Evolutionary conservation across 352 stramenopile species (phyloP).

Genomic region (Globisporangium nodosum): DNA sequence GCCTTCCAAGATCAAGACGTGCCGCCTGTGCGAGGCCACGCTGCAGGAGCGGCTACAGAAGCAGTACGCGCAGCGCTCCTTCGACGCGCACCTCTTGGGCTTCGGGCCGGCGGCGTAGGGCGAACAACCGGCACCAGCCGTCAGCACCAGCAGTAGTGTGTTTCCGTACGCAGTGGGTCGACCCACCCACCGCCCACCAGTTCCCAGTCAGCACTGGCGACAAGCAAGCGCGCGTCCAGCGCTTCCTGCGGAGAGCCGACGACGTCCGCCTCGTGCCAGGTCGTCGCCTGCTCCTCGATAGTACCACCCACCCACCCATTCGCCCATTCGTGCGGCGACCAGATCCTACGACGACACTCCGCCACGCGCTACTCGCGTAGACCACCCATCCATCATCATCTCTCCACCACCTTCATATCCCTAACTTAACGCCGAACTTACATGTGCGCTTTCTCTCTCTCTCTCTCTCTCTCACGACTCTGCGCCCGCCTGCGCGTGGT

Average conservation of each 20-base stretch:
- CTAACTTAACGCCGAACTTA: neutral
- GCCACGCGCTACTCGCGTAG: neutral
- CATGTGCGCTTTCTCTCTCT: neutral
- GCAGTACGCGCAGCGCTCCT: conserved; percentile 35
- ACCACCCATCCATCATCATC: neutral
- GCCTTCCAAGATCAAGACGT: conserved; percentile 50
- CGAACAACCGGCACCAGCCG: neutral
- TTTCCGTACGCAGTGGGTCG: no score
- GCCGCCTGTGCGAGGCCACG: conserved; percentile 51
- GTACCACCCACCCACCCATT: no score
- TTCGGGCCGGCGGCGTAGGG: conserved; percentile 17
- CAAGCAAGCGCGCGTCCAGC: no score
- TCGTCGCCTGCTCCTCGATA: no score
- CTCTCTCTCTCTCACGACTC: neutral
- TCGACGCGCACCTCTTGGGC: conserved; percentile 56
- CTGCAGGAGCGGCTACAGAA: conserved; percentile 59
- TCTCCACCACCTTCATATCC: neutral
- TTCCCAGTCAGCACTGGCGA: no score
- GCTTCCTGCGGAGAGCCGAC: no score
- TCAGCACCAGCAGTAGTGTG: no score
- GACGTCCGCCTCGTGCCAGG: no score
- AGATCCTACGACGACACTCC: neutral
- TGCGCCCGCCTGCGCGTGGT: neutral
- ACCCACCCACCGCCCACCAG: no score
- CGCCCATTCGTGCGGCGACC: neutral